These are phyloP conservation scores for Pythium coloratum DNA, from an alignment of 352 stramenopile genomes.

Conservation along the genomic window DNA sequence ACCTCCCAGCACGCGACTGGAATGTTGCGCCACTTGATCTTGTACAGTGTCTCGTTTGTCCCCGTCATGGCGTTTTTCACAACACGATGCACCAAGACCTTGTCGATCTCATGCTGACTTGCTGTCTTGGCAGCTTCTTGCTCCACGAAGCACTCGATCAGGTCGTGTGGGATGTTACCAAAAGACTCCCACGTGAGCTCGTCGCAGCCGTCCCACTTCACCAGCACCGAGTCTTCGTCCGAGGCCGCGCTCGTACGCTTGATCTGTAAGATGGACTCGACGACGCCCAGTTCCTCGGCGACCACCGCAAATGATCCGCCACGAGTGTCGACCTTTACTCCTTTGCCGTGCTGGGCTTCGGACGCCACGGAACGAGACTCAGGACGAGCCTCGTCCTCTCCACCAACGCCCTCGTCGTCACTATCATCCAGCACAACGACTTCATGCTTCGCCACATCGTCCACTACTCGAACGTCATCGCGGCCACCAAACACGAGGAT, in stretches of 20 bases:
- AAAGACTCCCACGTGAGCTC: slow-evolving; percentile 80
- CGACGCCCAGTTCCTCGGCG: slow-evolving; percentile 72
- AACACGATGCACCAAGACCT: slow-evolving; percentile 47
- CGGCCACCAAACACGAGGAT: no score
- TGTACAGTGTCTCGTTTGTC: slow-evolving; percentile 61
- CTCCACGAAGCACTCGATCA: slow-evolving; percentile 60
- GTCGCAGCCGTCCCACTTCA: slow-evolving; percentile 81
- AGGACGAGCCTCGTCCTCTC: slow-evolving; percentile 39
- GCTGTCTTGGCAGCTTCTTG: slow-evolving; percentile 48
- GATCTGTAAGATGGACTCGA: slow-evolving; percentile 71
- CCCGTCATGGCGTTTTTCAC: slow-evolving; percentile 64
- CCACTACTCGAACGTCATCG: no score
- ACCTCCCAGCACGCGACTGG: slow-evolving; percentile 52
- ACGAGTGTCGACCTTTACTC: no score
- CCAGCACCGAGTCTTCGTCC: slow-evolving; percentile 67
- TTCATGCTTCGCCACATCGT: slow-evolving; percentile 39
- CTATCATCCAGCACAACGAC: slow-evolving; percentile 63
- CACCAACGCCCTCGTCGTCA: slow-evolving; percentile 23
- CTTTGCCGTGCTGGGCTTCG: no score
- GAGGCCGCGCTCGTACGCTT: slow-evolving; percentile 60
- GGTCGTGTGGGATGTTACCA: slow-evolving; percentile 59
- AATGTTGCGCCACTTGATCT: slow-evolving; percentile 67
- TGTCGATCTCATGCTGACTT: slow-evolving; percentile 58
- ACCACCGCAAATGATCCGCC: slow-evolving; percentile 67
- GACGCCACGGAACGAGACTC: no score